Conservation (phyloP, 2,329 filamentous ascomycete genomes). For the Thyridium curvatum region DNA sequence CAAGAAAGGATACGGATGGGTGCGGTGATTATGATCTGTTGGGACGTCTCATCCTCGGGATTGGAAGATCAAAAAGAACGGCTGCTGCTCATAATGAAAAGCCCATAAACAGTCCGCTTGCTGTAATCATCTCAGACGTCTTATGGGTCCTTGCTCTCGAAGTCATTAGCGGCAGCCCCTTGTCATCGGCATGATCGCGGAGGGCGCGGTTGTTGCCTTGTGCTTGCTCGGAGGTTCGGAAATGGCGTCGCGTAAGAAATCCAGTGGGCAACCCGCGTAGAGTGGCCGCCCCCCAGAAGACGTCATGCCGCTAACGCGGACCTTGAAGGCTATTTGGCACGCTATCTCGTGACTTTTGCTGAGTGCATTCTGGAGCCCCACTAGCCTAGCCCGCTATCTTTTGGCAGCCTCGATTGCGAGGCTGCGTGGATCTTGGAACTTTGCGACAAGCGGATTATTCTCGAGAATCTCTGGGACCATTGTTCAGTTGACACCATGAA, state of each 20-base stretch:
- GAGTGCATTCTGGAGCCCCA: too few species aligned
- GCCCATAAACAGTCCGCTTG: too few species aligned
- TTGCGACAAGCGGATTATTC: too few species aligned
- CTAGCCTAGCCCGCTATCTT: too few species aligned
- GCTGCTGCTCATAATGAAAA: neutral
- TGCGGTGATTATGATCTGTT: constrained; percentile 9
- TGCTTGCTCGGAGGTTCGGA: neutral
- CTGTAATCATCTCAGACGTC: too few species aligned
- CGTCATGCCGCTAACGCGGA: constrained; percentile 15
- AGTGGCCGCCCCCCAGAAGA: constrained; percentile 20
- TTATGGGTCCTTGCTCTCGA: neutral
- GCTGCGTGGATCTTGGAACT: too few species aligned
- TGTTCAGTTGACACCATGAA: constrained; percentile 57
- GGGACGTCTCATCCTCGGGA: neutral
- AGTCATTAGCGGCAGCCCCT: neutral
- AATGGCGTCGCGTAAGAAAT: neutral
- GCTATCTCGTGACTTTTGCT: constrained; percentile 28
- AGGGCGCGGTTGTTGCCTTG: too few species aligned
- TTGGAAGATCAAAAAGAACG: neutral
- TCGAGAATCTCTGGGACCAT: too few species aligned
- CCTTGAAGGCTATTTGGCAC: constrained; percentile 29
- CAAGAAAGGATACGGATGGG: constrained; percentile 8
- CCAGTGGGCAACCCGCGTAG: constrained; percentile 24
- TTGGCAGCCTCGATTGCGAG: too few species aligned
- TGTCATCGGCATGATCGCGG: neutral